Base-by-base conservation (phyloP, 805 yeast genomes). In the Pichia nanzhaoensis region DNA sequence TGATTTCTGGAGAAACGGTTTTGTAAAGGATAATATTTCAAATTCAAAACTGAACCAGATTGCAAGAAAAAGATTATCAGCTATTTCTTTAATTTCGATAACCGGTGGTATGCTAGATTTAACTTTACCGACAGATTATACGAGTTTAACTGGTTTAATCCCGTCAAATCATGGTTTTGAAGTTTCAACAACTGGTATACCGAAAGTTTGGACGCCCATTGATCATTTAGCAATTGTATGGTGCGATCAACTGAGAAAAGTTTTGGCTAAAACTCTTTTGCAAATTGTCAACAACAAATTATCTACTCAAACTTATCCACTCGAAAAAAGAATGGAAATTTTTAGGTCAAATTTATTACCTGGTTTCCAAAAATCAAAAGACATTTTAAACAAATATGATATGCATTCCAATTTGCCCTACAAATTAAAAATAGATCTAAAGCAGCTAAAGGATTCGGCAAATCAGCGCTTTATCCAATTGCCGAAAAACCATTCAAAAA, bases 151-250 rank as follows among this genome's bases (percentile, higher is more conserved):
- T 8, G 84, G 84, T 3, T 51, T 90, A 1, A 70, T 89, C 0
- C 96, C 96, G 0, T 70, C 73, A 1, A 51, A 76, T 0, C 78
- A 91, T 55, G 97, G 97, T 0, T 80, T 91, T 49, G 80, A 95
- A 0, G 85, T 83, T 0, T 86, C 78, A 54, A 77, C 96, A 0
- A 80, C 93, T 0, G 90, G 95, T 1, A 83, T 91, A 10, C 96
- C 96, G 0, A 74, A 73, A 2, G 96, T 91, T 1, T 91, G 97
- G 95, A 81, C 96, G 0, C 84, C 96, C 1, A 80, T 89, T 34
- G 98, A 91, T 62, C 99, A 91, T 65, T 71, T 88, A 51, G 97
- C 98, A 0, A 81, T 93, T 39, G 95, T 91, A 2, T 91, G 99
- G 99, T 91, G 99, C 64, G 85, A 81, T 49, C 97, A 91, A 61